Evolutionary conservation across 306 rosid genomes (phyloP).

Genomic region (Senna tora): DNA sequence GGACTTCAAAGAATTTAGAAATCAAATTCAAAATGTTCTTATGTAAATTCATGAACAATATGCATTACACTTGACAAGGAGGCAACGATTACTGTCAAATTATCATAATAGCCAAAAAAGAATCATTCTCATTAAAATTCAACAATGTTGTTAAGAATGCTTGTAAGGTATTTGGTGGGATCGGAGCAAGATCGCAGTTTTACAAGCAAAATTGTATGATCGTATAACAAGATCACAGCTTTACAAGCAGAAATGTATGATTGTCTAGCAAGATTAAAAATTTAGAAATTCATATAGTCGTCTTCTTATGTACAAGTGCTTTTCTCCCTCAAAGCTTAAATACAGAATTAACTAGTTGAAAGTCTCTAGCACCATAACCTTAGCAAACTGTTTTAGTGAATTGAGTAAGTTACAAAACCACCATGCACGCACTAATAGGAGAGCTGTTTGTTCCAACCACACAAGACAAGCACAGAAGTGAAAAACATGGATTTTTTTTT

Average conservation of each 20-base stretch:
- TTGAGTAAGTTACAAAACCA: constrained; percentile 11
- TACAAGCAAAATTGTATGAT: no score
- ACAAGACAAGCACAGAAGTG: background rate
- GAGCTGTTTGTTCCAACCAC: no score
- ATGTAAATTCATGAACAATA: constrained; percentile 20
- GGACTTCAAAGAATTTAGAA: constrained; percentile 31
- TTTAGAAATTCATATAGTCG: no score
- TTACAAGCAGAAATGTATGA: no score
- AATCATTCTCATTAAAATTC: background rate
- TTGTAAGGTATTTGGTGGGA: no score
- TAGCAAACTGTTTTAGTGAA: background rate
- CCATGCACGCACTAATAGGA: background rate
- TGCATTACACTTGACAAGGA: background rate
- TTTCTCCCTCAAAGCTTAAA: constrained; percentile 18
- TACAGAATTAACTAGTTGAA: constrained; percentile 19
- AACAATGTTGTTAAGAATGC: no score
- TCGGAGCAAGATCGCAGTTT: no score
- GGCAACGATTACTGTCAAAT: background rate
- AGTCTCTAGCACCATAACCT: constrained; percentile 20
- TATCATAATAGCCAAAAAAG: background rate
- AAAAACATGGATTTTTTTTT: constrained; percentile 2
- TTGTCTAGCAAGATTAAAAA: no score
- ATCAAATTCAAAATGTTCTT: constrained; percentile 15
- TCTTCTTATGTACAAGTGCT: background rate
- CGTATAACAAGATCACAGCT: no score